Percentiles rank a stretch among this genome's conserved stretches.
Conservation (phyloP, 805 yeast species). For the Zygosaccharomyces gambellarensis region DNA sequence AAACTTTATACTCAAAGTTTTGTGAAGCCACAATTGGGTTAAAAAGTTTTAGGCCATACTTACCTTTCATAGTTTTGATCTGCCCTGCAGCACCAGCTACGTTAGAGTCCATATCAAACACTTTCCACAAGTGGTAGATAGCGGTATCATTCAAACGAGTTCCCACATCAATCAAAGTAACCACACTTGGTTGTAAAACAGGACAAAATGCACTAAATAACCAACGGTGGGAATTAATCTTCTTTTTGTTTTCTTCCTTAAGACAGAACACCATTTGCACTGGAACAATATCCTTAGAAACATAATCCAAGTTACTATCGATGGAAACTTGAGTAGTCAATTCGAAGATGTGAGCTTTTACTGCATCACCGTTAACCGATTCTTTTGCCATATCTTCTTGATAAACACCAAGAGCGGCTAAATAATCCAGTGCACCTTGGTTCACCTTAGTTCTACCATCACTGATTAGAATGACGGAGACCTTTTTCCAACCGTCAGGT, state of each 20-base stretch:
- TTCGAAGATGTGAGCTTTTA: slow-evolving; percentile 90
- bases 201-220: slow-evolving; percentile 93
- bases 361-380: slow-evolving; percentile 84
- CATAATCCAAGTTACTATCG: slow-evolving; percentile 82
- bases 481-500: slow-evolving; percentile 92
- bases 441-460: slow-evolving; percentile 91
- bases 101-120: slow-evolving; percentile 91
- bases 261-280: slow-evolving; percentile 90
- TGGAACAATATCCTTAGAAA: slow-evolving; percentile 88
- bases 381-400: slow-evolving; percentile 98
- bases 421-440: slow-evolving; percentile 77
- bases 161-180: slow-evolving; percentile 92
- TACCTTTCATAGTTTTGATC: slow-evolving; percentile 91
- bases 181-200: slow-evolving; percentile 82
- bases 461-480: slow-evolving; percentile 84
- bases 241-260: slow-evolving; percentile 87
- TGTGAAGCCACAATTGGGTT: slow-evolving; percentile 96
- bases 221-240: slow-evolving; percentile 98
- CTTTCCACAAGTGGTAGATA: slow-evolving; percentile 92
- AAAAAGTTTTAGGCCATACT: slow-evolving; percentile 69
- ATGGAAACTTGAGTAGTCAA: slow-evolving; percentile 93
- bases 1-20: slow-evolving; percentile 93
- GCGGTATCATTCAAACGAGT: slow-evolving; percentile 89
- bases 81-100: slow-evolving; percentile 99
- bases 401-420: slow-evolving; percentile 93